Evolutionary conservation across 495 filamentous ascomycete genomes (phyloP).

Genomic region (Ramalina peruviana): DNA sequence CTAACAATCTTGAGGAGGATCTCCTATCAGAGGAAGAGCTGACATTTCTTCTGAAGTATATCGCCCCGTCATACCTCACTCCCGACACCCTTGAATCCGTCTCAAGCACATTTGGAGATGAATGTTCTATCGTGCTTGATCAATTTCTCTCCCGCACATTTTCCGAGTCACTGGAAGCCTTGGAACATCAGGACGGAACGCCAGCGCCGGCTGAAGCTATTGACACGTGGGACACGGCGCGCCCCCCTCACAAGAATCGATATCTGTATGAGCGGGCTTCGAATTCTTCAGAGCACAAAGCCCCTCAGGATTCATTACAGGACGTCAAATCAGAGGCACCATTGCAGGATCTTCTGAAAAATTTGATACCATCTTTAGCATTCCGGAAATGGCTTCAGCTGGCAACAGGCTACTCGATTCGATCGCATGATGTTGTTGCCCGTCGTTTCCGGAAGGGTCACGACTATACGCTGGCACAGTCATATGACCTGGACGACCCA

Average conservation of each 20-base stretch:
- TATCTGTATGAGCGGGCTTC: conserved; percentile 63
- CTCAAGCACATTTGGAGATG: conserved; percentile 59
- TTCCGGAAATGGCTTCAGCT: conserved; percentile 83
- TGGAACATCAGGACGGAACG: conserved; percentile 14
- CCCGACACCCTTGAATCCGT: conserved; percentile 82
- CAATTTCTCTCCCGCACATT: conserved; percentile 68
- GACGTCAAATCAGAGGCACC: conserved; percentile 29
- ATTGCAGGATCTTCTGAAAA: conserved; percentile 58
- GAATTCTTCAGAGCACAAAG: background rate
- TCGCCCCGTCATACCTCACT: conserved; percentile 82
- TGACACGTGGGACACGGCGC: conserved; percentile 55
- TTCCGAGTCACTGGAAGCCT: conserved; percentile 39
- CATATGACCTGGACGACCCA: conserved; percentile 60
- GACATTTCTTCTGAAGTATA: conserved; percentile 76
- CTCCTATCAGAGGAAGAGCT: conserved; percentile 60
- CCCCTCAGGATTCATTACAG: too few relatives aligned
- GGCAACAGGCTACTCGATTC: conserved; percentile 52
- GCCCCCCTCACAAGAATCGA: conserved; percentile 89
- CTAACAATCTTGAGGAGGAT: conserved; percentile 25
- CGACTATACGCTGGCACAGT: conserved; percentile 87
- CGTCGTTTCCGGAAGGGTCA: conserved; percentile 72
- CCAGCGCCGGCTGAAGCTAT: conserved; percentile 28
- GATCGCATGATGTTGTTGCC: conserved; percentile 53
- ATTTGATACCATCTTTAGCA: conserved; percentile 67
- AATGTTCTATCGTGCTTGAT: conserved; percentile 68